Conservation (phyloP, 2,329 filamentous ascomycete species). For the Leptodontidium sp. region DNA sequence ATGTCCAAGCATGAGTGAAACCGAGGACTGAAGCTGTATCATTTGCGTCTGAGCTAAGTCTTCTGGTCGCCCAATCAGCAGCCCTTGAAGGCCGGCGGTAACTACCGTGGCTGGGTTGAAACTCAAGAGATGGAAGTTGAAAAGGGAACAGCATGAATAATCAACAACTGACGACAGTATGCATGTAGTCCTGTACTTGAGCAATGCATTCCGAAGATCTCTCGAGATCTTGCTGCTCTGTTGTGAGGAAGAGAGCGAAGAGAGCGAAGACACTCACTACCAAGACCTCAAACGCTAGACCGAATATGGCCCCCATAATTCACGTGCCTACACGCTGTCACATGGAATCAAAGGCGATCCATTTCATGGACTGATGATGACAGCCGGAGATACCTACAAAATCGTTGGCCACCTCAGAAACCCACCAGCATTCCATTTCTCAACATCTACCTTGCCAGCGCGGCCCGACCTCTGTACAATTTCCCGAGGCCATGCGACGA, state of each 20-base stretch:
- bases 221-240: background rate
- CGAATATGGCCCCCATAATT: background rate
- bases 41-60: constrained; percentile 1
- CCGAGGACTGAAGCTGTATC: background rate
- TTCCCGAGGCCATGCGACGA: constrained; percentile 24
- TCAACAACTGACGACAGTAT: no score
- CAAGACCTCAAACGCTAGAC: background rate
- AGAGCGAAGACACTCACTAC: background rate
- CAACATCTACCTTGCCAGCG: background rate
- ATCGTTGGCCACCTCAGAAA: constrained; percentile 10
- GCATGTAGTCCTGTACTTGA: no score
- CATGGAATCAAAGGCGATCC: background rate
- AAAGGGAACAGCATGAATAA: no score
- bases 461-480: background rate
- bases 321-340: constrained; percentile 10
- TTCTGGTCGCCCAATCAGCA: background rate
- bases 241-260: background rate
- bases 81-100: background rate
- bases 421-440: constrained; percentile 2
- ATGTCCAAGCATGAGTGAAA: constrained; percentile 4
- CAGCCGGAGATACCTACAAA: constrained; percentile 7
- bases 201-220: no score
- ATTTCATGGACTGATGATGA: background rate
- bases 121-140: background rate
- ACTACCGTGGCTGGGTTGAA: background rate